Evolutionary conservation across 2,329 filamentous ascomycete species (phyloP).

Genomic region (Colletotrichum nymphaeae): DNA sequence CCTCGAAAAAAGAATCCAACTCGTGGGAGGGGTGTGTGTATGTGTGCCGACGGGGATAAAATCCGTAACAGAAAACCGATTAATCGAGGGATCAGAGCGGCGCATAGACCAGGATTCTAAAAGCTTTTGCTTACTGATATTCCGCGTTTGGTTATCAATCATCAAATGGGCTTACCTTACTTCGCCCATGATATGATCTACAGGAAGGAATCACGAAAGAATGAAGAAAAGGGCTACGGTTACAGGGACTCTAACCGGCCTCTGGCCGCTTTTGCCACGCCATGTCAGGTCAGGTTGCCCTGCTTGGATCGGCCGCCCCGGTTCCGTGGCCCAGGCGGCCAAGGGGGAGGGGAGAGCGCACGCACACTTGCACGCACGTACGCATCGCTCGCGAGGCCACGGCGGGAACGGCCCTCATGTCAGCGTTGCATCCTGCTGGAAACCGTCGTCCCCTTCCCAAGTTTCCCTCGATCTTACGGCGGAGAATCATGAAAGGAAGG

Average conservation of each 20-base stretch:
- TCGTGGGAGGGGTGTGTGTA: neutral
- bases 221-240: neutral
- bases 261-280: neutral
- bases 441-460: neutral
- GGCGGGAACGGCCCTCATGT: neutral
- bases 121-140: conserved; percentile 9
- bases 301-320: conserved; percentile 13
- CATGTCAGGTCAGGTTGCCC: conserved; percentile 5
- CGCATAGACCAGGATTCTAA: neutral
- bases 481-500: neutral
- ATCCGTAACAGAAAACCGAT: neutral
- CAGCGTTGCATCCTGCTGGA: conserved; percentile 4
- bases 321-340: neutral
- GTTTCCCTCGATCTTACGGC: neutral
- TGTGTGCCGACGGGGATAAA: neutral
- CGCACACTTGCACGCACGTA: neutral
- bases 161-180: neutral
- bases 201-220: neutral
- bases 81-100: neutral
- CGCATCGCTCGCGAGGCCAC: neutral
- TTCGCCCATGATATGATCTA: neutral
- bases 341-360: neutral
- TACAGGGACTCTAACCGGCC: neutral
- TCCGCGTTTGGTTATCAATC: conserved; percentile 12
- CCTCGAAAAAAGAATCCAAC: neutral